phyloP scores from a whole-genome alignment of 2,329 filamentous ascomycete species.

The Colletotrichum filicis region DNA sequence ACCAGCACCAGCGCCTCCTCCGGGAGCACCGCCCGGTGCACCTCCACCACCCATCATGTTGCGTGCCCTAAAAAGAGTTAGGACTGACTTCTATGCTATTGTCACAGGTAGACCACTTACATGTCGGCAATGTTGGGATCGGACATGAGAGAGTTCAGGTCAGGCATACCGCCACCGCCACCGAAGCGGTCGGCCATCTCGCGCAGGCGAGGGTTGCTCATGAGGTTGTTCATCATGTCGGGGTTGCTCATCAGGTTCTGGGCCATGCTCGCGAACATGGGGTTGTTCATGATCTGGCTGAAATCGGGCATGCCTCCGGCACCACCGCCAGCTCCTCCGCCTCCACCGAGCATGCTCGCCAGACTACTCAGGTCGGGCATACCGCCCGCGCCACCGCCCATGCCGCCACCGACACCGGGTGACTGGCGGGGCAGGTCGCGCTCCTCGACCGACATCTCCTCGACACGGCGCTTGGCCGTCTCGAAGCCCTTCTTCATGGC shows the following conservation, averaged over 20 bases:
- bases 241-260: conserved; percentile 98
- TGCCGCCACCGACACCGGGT: conserved; percentile 43
- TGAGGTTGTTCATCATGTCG: conserved; percentile 88
- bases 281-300: conserved; percentile 90
- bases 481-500: conserved; percentile 98
- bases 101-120: conserved; percentile 66
- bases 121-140: conserved; percentile 94
- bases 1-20: conserved; percentile 42
- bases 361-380: conserved; percentile 79
- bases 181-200: conserved; percentile 88
- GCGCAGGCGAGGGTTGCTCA: conserved; percentile 90
- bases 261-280: conserved; percentile 98
- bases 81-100: background rate
- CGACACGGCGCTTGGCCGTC: conserved; percentile 88
- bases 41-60: conserved; percentile 57
- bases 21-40: conserved; percentile 38
- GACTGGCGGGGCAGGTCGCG: conserved; percentile 54
- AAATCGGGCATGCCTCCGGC: conserved; percentile 90
- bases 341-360: conserved; percentile 78
- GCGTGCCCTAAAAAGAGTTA: conserved; percentile 49
- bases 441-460: conserved; percentile 75
- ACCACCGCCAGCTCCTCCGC: conserved; percentile 62
- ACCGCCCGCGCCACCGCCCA: conserved; percentile 65
- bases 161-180: conserved; percentile 86
- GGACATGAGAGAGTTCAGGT: conserved; percentile 86